Conservation (phyloP, 495 filamentous ascomycete species). For the Penicillium diatomitis region DNA sequence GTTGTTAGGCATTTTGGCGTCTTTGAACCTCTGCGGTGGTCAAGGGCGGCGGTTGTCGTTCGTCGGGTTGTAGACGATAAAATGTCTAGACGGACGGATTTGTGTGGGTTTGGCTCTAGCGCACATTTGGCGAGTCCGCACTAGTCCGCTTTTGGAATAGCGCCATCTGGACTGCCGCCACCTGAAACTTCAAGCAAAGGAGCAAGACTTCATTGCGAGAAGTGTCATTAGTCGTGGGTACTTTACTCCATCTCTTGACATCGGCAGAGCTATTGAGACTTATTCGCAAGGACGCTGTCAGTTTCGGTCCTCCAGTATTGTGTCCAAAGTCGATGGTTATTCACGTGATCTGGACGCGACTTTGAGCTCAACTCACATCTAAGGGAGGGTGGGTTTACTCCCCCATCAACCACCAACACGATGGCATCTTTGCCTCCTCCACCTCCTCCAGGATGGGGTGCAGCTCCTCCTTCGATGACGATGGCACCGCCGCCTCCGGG, state of each 20-base stretch:
- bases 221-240: constrained; percentile 48
- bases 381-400: constrained; percentile 20
- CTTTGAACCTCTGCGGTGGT: constrained; percentile 36
- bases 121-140: constrained; percentile 38
- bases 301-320: not conserved
- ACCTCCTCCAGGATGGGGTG: constrained; percentile 67
- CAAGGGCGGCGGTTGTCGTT: constrained; percentile 48
- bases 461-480: constrained; percentile 65
- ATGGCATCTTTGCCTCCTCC: constrained; percentile 76
- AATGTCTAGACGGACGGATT: constrained; percentile 35
- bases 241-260: constrained; percentile 37
- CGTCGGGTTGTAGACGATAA: constrained; percentile 38
- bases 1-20: constrained; percentile 56
- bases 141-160: constrained; percentile 29
- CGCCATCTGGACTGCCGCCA: constrained; percentile 26
- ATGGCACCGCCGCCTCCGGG: constrained; percentile 82
- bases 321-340: constrained; percentile 16
- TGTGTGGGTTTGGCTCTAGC: constrained; percentile 48
- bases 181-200: constrained; percentile 30
- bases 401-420: constrained; percentile 26
- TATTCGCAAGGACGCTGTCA: not conserved
- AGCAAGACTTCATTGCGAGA: constrained; percentile 30
- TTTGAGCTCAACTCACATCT: constrained; percentile 20
- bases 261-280: not conserved
- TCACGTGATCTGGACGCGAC: constrained; percentile 37